Percentiles rank a stretch among this genome's conserved stretches.
Evolutionary conservation across 208 protist species (phyloP).

Genomic region (Dictyostelium gargantuum): DNA sequence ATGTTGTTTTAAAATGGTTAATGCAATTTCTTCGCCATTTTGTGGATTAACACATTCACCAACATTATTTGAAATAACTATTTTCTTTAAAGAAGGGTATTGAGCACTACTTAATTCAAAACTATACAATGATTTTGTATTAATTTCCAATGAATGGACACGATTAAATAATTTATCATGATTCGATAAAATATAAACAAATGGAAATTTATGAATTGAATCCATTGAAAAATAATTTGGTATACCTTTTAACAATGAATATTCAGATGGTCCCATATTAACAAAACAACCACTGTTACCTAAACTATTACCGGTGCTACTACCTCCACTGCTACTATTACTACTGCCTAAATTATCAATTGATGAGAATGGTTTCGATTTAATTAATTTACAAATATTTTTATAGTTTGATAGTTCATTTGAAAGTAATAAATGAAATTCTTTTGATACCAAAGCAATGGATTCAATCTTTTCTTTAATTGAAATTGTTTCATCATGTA

Average conservation of each 20-base stretch:
- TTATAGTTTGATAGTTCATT: background rate
- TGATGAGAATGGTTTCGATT: background rate
- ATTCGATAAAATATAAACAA: background rate
- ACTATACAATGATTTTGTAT: background rate
- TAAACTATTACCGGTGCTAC: no score
- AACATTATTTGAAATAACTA: background rate
- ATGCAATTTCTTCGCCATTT: background rate
- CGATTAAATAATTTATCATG: background rate
- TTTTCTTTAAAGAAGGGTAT: background rate
- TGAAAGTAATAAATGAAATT: background rate
- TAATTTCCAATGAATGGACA: background rate
- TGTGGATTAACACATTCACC: background rate
- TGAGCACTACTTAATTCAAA: background rate
- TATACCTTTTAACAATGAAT: background rate
- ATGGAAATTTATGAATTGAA: background rate
- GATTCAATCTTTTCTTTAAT: background rate
- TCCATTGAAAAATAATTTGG: constrained; percentile 2
- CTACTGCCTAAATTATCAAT: no score
- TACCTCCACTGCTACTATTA: no score
- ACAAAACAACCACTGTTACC: no score
- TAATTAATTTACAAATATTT: background rate
- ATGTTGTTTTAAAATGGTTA: background rate
- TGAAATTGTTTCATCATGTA: background rate
- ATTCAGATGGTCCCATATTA: background rate
- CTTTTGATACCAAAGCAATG: background rate